A percentile compares a stretch with the other conserved stretches of the same genome.
phyloP scores from a whole-genome alignment of 495 filamentous ascomycete genomes.

The Delitschia confertaspora region DNA sequence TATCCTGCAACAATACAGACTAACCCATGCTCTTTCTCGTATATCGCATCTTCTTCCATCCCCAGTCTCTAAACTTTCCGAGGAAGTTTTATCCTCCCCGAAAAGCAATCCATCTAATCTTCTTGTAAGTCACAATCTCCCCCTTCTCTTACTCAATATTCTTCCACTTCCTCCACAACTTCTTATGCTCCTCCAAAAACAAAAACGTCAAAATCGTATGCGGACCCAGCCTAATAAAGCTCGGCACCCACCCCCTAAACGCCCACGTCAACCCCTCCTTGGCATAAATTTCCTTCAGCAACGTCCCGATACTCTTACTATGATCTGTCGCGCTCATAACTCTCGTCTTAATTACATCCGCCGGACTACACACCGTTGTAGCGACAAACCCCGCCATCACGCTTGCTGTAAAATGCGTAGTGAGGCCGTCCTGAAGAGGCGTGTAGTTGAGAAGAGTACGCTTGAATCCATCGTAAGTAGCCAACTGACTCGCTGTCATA shows the following conservation, averaged over 20 bases:
- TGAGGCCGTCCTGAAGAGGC: constrained; percentile 64
- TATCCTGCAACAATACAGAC: too few relatives aligned
- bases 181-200: constrained; percentile 88
- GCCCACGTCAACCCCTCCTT: constrained; percentile 80
- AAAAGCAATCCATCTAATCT: too few relatives aligned
- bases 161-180: constrained; percentile 42
- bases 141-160: constrained; percentile 31
- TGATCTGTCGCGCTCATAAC: constrained; percentile 67
- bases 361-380: constrained; percentile 88
- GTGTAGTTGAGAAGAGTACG: constrained; percentile 56
- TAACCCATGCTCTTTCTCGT: too few relatives aligned
- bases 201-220: constrained; percentile 95
- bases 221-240: constrained; percentile 82
- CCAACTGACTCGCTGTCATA: constrained; percentile 88
- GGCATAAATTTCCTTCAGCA: constrained; percentile 52
- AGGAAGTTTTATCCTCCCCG: too few relatives aligned
- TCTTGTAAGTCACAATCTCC: too few relatives aligned
- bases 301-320: constrained; percentile 34
- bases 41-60: too few relatives aligned
- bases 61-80: too few relatives aligned
- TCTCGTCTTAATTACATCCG: constrained; percentile 95
- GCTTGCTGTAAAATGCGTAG: constrained; percentile 78
- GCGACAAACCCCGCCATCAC: constrained; percentile 87
- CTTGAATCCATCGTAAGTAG: constrained; percentile 90
- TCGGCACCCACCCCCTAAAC: constrained; percentile 97